Conservation (phyloP, 176 grass and related monocot species). For the Elymus sibiricus region DNA sequence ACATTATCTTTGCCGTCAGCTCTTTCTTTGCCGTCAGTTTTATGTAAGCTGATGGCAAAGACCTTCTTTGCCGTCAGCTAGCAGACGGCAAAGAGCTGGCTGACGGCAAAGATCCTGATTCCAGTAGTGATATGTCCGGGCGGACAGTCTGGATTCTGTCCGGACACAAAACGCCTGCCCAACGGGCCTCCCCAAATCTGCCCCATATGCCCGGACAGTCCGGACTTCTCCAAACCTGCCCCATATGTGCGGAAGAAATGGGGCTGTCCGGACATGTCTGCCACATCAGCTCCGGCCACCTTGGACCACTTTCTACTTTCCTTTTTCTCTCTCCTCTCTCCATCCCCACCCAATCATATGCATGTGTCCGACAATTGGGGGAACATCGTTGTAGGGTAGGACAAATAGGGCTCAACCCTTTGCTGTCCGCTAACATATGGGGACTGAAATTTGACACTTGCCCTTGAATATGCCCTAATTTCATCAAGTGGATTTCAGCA, state of each 20-base stretch:
- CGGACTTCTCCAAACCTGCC: background rate
- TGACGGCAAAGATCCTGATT: too few relatives aligned
- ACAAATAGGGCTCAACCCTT: background rate
- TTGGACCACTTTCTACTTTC: background rate
- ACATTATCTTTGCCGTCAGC: too few relatives aligned
- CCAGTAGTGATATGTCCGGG: background rate
- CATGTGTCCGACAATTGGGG: background rate
- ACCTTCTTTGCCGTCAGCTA: too few relatives aligned
- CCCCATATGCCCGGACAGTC: background rate
- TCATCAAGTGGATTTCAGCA: background rate
- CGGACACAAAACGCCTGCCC: background rate
- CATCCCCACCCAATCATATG: background rate
- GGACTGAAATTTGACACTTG: background rate
- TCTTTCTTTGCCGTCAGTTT: too few relatives aligned
- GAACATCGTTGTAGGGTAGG: background rate
- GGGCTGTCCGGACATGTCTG: background rate
- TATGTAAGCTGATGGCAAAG: too few relatives aligned
- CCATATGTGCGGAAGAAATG: background rate
- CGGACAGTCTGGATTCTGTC: background rate
- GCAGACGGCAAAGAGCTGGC: too few relatives aligned
- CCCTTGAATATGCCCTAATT: background rate
- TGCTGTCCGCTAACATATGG: background rate
- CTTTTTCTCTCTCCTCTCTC: background rate
- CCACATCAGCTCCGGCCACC: background rate
- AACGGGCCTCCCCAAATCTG: background rate